Base-by-base conservation (phyloP, 345 rosid genomes). In the Pugionium dolabratum region DNA sequence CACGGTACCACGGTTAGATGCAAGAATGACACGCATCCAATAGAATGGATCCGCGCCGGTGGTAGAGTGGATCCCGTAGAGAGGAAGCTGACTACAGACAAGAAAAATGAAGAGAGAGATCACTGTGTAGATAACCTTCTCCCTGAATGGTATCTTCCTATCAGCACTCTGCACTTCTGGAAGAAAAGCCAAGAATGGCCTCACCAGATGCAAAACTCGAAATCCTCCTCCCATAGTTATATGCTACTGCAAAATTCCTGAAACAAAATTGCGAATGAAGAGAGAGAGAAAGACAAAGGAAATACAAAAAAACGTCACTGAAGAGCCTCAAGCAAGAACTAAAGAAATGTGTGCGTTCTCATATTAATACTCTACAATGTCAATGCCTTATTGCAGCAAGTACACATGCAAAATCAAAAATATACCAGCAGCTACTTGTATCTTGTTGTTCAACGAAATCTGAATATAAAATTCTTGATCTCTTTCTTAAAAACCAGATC, bases 21-120 rank as follows among this genome's bases (percentile, higher is more conserved):
- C 92, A 51, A 86, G 87, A 67, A 86, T 86, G 37, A 84, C 92
- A 71, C 92, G 85, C 89, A 86, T 82, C 89, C 92, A 86, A 59
- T 86, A 86, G 70, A 86, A 82, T 0, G 92, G 92, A 73, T 86
- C 92, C 2, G 89, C 92, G 4, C 92, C 92, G 0, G 92, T 82
- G 18, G 18, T 18, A 18, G 18, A 18, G 18, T 18, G 18, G 18
- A 18, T 18, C 18, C 18, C 18, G 18, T 18, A 18, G 18, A 18
- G 18, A 18, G 18, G 18, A 18, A 18, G 18, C 18, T 18, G 18
- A 18, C 18, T 18, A 18, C 18, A 18, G 18, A 18, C 18, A 18
- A 18, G 18, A 18, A 18, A 18, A 18, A 18, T 18, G 81, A 86
- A 86, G 65, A 86, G 87, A 18, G 89, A 78, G 59, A 86, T 84